A percentile compares a stretch with the other conserved stretches of the same genome.
phyloP scores from a whole-genome alignment of 2,329 filamentous ascomycete species.

The Reticulascus tulasneorum region DNA sequence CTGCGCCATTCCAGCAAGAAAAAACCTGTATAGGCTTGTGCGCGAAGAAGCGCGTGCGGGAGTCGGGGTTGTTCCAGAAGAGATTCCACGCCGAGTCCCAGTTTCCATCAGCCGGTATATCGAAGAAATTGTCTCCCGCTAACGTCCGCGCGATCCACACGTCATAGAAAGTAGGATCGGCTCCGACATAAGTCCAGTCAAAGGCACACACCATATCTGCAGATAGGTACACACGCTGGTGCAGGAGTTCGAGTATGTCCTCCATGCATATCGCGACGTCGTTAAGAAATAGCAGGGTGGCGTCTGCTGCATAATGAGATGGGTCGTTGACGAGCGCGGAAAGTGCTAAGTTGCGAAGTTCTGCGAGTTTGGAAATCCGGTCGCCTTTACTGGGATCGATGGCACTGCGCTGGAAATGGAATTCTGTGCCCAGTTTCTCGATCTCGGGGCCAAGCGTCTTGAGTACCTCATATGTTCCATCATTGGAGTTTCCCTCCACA shows the following conservation, averaged over 20 bases:
- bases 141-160: constrained; percentile 50
- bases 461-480: constrained; percentile 51
- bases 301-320: constrained; percentile 14
- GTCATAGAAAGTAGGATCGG: constrained; percentile 49
- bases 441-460: constrained; percentile 34
- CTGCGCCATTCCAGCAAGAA: constrained; percentile 57
- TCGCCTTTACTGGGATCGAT: constrained; percentile 38
- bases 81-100: constrained; percentile 47
- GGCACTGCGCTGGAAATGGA: constrained; percentile 37
- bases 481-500: constrained; percentile 51
- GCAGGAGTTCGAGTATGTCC: constrained; percentile 45
- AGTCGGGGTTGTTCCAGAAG: constrained; percentile 45
- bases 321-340: constrained; percentile 34
- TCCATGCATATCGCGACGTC: constrained; percentile 50
- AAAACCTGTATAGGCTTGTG: constrained; percentile 55
- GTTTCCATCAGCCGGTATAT: constrained; percentile 43
- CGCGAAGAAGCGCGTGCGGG: constrained; percentile 26
- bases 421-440: constrained; percentile 31
- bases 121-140: constrained; percentile 51
- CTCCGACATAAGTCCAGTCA: constrained; percentile 49
- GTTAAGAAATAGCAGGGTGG: constrained; percentile 50
- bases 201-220: constrained; percentile 58
- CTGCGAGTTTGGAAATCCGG: constrained; percentile 43
- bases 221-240: constrained; percentile 38
- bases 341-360: constrained; percentile 50